Conservation (phyloP, 768 basidiomycete genomes). For the Hericium coralloides region DNA sequence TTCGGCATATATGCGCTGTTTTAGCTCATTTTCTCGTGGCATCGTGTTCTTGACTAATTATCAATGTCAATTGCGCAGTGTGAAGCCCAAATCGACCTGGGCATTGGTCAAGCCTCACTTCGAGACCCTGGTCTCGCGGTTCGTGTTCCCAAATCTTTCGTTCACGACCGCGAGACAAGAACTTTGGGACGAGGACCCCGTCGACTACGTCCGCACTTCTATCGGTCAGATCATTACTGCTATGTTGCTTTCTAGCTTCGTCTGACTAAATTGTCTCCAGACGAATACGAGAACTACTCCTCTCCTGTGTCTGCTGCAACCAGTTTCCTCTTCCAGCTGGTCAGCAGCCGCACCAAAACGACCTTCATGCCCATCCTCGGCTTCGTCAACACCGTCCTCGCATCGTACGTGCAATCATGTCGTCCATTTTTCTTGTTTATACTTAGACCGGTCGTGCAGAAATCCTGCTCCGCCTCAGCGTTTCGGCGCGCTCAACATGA, state of each 20-base stretch:
- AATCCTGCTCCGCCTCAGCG: constrained; percentile 51
- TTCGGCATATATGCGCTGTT: neutral
- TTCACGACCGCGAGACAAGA: constrained; percentile 61
- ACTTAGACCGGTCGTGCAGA: constrained; percentile 16
- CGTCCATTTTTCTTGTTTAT: neutral
- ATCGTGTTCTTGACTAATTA: neutral
- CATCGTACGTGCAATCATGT: constrained; percentile 36
- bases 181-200: constrained; percentile 74
- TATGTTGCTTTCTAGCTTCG: neutral
- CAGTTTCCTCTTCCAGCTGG: constrained; percentile 70
- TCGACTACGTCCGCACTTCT: constrained; percentile 71
- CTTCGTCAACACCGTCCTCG: constrained; percentile 68
- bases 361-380: constrained; percentile 73
- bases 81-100: constrained; percentile 94
- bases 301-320: constrained; percentile 75
- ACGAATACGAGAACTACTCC: constrained; percentile 74
- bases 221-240: constrained; percentile 39
- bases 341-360: constrained; percentile 72
- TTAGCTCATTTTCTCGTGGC: neutral
- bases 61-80: constrained; percentile 31
- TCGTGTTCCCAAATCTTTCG: constrained; percentile 81
- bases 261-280: constrained; percentile 29
- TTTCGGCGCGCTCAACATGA: constrained; percentile 83
- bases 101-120: constrained; percentile 78
- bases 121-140: constrained; percentile 64